Conservation (phyloP, 2,329 filamentous ascomycete genomes). For the Nigrospora sphaerica region DNA sequence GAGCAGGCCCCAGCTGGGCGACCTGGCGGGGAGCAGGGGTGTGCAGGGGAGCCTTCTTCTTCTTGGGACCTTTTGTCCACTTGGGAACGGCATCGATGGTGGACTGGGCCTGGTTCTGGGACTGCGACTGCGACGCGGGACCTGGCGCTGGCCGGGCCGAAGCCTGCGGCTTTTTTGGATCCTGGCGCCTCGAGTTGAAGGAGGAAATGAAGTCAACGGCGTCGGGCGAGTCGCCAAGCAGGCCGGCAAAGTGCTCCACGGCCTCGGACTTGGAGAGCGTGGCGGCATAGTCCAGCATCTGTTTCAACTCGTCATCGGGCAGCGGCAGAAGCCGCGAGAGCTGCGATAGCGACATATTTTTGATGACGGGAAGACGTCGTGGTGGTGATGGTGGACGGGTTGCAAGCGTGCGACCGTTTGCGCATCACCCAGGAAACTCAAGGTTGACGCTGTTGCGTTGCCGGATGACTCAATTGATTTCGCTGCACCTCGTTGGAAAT, state of each 20-base stretch:
- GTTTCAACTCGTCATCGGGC: conserved; percentile 75
- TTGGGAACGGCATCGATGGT: conserved; percentile 39
- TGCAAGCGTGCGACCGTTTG: too few relatives aligned
- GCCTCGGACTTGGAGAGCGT: conserved; percentile 71
- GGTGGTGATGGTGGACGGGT: too few relatives aligned
- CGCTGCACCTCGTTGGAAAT: too few relatives aligned
- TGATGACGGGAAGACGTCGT: too few relatives aligned
- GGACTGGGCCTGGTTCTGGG: conserved; percentile 8
- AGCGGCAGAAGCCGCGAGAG: conserved; percentile 76
- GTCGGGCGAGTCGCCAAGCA: conserved; percentile 80
- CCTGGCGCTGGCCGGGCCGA: conserved; percentile 2
- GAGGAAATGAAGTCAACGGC: conserved; percentile 70
- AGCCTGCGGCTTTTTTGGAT: conserved; percentile 24
- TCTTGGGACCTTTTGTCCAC: conserved; percentile 41
- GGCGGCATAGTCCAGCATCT: conserved; percentile 75
- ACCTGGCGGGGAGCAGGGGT: conserved; percentile 56
- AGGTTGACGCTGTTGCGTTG: too few relatives aligned
- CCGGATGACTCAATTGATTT: too few relatives aligned
- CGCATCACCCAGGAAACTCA: too few relatives aligned
- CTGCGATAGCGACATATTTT: conserved; percentile 52
- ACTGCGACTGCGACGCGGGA: background rate
- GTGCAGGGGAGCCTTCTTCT: conserved; percentile 55
- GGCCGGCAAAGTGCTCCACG: conserved; percentile 76
- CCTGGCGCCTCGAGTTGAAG: conserved; percentile 63
- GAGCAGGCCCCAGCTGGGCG: conserved; percentile 55